Conservation (phyloP, 805 yeast genomes). For the Wickerhamiella kazuoi region DNA sequence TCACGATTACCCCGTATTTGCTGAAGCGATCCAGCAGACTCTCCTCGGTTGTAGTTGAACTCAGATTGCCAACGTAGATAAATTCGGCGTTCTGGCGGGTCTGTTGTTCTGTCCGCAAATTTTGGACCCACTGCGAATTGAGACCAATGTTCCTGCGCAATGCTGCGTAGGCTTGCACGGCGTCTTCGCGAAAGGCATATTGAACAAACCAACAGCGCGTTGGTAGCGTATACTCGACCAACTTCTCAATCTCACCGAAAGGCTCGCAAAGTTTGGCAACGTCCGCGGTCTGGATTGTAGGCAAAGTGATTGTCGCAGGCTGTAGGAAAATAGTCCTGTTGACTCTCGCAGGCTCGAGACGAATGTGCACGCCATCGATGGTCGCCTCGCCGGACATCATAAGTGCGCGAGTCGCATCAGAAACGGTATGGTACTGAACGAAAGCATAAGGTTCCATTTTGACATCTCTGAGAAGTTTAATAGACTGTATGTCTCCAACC, state of each 20-base stretch:
- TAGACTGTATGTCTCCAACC: slow-evolving; percentile 57
- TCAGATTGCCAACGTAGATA: slow-evolving; percentile 65
- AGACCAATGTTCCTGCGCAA: neutral
- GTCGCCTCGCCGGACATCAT: slow-evolving; percentile 47
- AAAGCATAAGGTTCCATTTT: slow-evolving; percentile 80
- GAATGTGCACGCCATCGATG: slow-evolving; percentile 55
- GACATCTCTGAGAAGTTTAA: slow-evolving; percentile 70
- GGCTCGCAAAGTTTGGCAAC: slow-evolving; percentile 9
- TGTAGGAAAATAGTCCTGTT: slow-evolving; percentile 65
- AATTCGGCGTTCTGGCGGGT: slow-evolving; percentile 20
- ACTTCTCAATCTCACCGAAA: slow-evolving; percentile 57
- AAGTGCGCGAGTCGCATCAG: slow-evolving; percentile 53
- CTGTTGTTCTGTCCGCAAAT: neutral
- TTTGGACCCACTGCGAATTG: slow-evolving; percentile 6
- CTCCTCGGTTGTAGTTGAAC: slow-evolving; percentile 34
- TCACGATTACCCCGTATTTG: slow-evolving; percentile 47
- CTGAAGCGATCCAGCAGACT: slow-evolving; percentile 42
- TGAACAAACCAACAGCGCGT: slow-evolving; percentile 52
- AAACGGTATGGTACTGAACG: slow-evolving; percentile 63
- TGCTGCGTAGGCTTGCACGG: slow-evolving; percentile 60
- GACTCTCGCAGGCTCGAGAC: slow-evolving; percentile 85
- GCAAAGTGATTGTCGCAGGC: slow-evolving; percentile 3
- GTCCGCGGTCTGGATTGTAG: neutral
- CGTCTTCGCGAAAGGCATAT: slow-evolving; percentile 71
- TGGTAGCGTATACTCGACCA: slow-evolving; percentile 20